Base-by-base conservation (phyloP, 139 green algal species). In the Limnomonas spitsbergensis region DNA sequence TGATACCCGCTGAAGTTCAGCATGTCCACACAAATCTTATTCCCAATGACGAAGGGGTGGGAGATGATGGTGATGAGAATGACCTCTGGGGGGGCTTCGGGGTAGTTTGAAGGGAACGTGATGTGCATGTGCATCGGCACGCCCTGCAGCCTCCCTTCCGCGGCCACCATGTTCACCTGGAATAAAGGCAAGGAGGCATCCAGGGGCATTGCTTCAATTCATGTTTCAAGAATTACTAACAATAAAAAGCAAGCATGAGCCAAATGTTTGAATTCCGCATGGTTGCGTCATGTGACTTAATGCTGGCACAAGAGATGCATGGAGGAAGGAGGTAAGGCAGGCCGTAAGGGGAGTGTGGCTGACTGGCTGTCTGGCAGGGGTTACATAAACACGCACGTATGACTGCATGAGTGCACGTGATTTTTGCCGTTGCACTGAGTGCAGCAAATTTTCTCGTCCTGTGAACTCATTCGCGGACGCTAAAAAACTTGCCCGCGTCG, bases 21-120 rank as follows among this genome's bases (percentile, higher is more conserved):
- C 80, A 85, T 81, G 40, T 85, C 80, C 0, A 85, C 66, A 75
- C 80, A 85, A 37, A 85, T 81, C 36, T 40, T 75, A 34, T 24
- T 24, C 3, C 69, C 80, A 72, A 81, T 81, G 0, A 85, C 69
- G 40, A 81, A 81, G 20, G 80, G 80, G 27, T 85, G 80, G 1
- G 40, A 52, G 35, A 66, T 32, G 2, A 32, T 31, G 0, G 66
- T 76, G 42, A 77, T 38, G 35, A 81, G 2, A 4, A 35, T 31
- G 26, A 83, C 39, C 14, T n/a, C 3, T 29, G 78, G 53, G 3
- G 54, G 78, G 0, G n/a, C 14, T 27, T n/a, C 27, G 1, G 80
- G 80, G 53, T 85, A 85, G 34, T 68, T 14, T 9, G 53, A 0
- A 1, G 68, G 40, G 40, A 85, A 85, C 20, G 40, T 76, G 39